Evolutionary conservation across 306 rosid species (phyloP), one percentile per base, ranked within the genome.

Genomic region (Fagus crenata): DNA sequence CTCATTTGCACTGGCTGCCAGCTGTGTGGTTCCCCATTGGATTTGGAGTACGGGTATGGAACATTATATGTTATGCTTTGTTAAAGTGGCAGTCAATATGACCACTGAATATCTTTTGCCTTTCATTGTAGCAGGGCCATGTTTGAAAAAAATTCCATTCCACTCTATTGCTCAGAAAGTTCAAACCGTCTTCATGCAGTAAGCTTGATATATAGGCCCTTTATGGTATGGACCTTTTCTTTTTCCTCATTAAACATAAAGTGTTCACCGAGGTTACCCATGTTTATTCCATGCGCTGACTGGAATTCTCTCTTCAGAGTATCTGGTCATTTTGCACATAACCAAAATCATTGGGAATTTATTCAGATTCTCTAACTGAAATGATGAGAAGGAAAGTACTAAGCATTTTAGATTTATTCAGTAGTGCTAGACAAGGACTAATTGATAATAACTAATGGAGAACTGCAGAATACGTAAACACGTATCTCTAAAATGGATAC

Each of bases 1-100:
- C 89, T 93, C 78, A 80, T 93, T 55, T 91, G 90, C 84, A 87
- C 86, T 59, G 98, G 98, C 63, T 93, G 98, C 83, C 88, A 75
- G 82, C 79, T 91, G 5, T 91, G 98, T 28, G 96, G 97, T 75
- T 90, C 79, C 42, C 90, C 96, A 55, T 67, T 93, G 80, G 86
- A 81, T 81, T 81, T 79, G 72, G 83, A 80, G 89, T 87, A 82
- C 35, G 81, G 75, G 63, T 78, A 75, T 65, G 35, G 68, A 59
- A 80, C 46, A 51, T 69, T 28, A 61, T 3, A 0, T 53, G 15
- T 58, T 55, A 4, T 53, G 54, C 77, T 43, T 56, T 80, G 14
- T 46, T 77, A 28, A n/a, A 71, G 40, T 67, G 67, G 65, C 72
- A 54, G 28, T 46, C 68, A 33, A 65, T 64, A 67, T 77, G 74